Base-by-base conservation (phyloP, 768 basidiomycete genomes). In the Rhodotorula kratochvilovae region DNA sequence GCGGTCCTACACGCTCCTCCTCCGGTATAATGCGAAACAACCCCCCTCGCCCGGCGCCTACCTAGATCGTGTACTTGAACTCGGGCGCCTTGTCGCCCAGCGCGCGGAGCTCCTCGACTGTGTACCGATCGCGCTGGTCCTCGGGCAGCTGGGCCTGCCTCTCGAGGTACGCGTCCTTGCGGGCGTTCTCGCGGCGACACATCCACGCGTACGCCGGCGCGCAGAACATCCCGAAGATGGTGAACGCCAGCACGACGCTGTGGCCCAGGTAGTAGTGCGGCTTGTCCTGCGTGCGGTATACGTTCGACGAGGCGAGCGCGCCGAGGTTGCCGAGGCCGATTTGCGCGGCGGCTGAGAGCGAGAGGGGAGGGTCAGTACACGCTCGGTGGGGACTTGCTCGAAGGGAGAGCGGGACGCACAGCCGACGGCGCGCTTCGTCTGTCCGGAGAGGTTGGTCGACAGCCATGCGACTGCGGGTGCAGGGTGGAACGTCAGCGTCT, bases 321-420 rank as follows among this genome's bases (percentile, higher is more conserved):
- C 68, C 72, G 57, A 77, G 63, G 61, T 76, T 77, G 10, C 76
- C 71, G 36, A 77, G 70, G 15, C 73, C 76, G 53, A 77, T 77
- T 53, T 77, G 75, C 48, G 70, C 70, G 1, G 67, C 67, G 5
- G 73, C 66, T 25, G 74, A 68, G 33, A 21, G 23, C 15, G 35
- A 15, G 21, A 2, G 23, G 23, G 10, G 39, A 57, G 23, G 11
- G 55, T 56, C 55, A 39, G 55, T 2, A 23, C 35, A n/a, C 7
- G 15, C 29, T 19, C 27, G 51, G 15, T 29, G 27, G 5, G 1
- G 16, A 19, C 10, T 29, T 5, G 33, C 16, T 31, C 4, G 33
- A 27, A 36, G 35, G 10, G 23, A 13, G 35, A 35, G 11, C 8
- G 55, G 19, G 33, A 33, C 55, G 16, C 23, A 57, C 36, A 51